Evolutionary conservation across 164 flowering plant species (phyloP), one percentile per base, ranked within the genome.

Genomic region (Amborella trichopoda): DNA sequence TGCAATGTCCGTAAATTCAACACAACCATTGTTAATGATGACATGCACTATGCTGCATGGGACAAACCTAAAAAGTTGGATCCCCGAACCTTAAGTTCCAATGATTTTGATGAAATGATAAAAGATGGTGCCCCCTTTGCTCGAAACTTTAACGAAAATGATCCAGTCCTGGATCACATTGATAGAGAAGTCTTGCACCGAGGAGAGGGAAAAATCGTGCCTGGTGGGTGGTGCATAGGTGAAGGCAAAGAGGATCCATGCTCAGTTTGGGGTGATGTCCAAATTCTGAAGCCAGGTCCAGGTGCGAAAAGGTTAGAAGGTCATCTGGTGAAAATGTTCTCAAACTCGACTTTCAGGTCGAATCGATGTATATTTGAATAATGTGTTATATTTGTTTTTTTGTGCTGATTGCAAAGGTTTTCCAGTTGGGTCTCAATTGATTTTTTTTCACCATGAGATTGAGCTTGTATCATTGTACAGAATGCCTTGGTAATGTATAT

Each of bases 161-260:
- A 75, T 54, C 66, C 80, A 0, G 68, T 78, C 32, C 95, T 87
- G 33, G 91, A 82, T 53, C 81, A 46, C 33, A 84, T 93, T 8
- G 99, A 93, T 52, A 59, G n/a, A 26, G 80, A 78, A 26, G 18
- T 82, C 39, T 53, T 91, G 59, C 54, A 62, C 4, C 73, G 94
- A 10, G 34, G 23, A 14, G 69, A 65, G 2, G 83, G 73, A 8
- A 60, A 60, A 41, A 62, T 69, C 28, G 78, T 73, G 4, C 94
- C 94, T n/a, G 99, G 96, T 26, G 99, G 91, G 0, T 93, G 99
- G 99, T 93, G 99, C 65, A 54, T 93, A 49, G 95, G 86, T 25
- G 78, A 66, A 16, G 12, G 58, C 47, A 65, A 73, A 41, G 54
- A 10, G 17, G 57, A 60, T 46, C 69, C 69, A 2, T 93, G 99